A percentile compares a stretch with the other conserved stretches of the same genome.
phyloP scores from a whole-genome alignment of 202 grass and related monocot genomes.

The Zoysia matrella region DNA sequence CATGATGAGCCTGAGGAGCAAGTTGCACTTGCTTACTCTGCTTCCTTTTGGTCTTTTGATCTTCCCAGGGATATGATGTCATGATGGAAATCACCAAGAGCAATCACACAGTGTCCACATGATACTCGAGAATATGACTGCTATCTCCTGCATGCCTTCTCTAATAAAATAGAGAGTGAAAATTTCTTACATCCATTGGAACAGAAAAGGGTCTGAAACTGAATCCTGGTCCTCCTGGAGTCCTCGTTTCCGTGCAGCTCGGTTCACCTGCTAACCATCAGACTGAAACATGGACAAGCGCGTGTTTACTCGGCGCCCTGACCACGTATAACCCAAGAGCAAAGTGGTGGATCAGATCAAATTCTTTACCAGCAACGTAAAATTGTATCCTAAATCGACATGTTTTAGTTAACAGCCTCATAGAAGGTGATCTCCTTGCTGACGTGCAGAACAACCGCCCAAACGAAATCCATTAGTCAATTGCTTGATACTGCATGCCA shows the following conservation, averaged over 20 bases:
- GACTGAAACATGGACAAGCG: constrained; percentile 1
- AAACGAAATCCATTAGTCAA: constrained; percentile 25
- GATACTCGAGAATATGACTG: constrained; percentile 29
- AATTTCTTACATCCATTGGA: constrained; percentile 2
- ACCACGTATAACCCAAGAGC: background rate
- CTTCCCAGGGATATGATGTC: constrained; percentile 37
- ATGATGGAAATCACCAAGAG: constrained; percentile 40
- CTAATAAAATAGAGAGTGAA: too few species aligned
- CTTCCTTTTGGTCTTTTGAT: constrained; percentile 43
- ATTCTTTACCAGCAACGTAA: constrained; percentile 22
- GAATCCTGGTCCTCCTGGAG: constrained; percentile 6
- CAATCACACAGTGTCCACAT: constrained; percentile 26
- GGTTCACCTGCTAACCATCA: constrained; percentile 35
- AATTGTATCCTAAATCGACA: constrained; percentile 34
- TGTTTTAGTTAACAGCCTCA: constrained; percentile 29
- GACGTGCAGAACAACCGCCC: constrained; percentile 18
- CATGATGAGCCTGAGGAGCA: constrained; percentile 44
- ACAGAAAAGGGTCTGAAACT: constrained; percentile 37
- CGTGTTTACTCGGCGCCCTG: constrained; percentile 18
- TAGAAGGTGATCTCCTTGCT: constrained; percentile 29
- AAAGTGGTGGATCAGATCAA: background rate
- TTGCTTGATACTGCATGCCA: constrained; percentile 15
- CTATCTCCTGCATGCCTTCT: constrained; percentile 9
- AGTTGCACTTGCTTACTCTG: constrained; percentile 30
- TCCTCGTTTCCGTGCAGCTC: background rate